Percentiles rank a stretch among this genome's conserved stretches.
phyloP scores from a whole-genome alignment of 2,329 filamentous ascomycete species.

The Xylaria sp. region DNA sequence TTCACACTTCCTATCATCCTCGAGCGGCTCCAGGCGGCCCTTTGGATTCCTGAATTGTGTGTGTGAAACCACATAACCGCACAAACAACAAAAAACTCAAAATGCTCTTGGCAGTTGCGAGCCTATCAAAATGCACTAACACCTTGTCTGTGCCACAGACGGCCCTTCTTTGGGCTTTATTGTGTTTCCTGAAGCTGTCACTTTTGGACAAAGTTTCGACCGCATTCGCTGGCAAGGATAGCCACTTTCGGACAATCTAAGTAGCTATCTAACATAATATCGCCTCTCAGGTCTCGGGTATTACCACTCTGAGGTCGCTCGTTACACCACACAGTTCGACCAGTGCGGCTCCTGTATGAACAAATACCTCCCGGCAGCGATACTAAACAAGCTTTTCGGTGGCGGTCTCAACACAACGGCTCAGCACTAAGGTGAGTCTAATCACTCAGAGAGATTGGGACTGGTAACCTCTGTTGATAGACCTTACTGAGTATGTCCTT shows the following conservation, averaged over 20 bases:
- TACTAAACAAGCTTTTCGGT: not conserved
- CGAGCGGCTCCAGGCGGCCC: not conserved
- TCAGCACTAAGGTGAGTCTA: not conserved
- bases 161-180: conserved; percentile 16
- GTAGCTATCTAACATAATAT: conserved; percentile 19
- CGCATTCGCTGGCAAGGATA: conserved; percentile 10
- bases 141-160: conserved; percentile 18
- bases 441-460: not conserved
- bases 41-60: conserved; percentile 9
- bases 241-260: conserved; percentile 21
- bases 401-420: not conserved
- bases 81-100: conserved; percentile 20
- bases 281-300: conserved; percentile 21
- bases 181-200: conserved; percentile 13
- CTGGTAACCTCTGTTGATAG: not conserved
- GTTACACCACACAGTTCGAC: conserved; percentile 18
- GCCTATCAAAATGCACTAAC: conserved; percentile 21
- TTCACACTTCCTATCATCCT: conserved; percentile 8
- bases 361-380: not conserved
- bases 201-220: conserved; percentile 21
- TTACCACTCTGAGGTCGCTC: conserved; percentile 13
- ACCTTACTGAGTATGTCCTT: not conserved
- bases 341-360: conserved; percentile 9
- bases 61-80: conserved; percentile 22
- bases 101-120: conserved; percentile 19